Evolutionary conservation across 2,329 filamentous ascomycete species (phyloP), one percentile per base, ranked within the genome.

Genomic region (Paraphoma sp.): DNA sequence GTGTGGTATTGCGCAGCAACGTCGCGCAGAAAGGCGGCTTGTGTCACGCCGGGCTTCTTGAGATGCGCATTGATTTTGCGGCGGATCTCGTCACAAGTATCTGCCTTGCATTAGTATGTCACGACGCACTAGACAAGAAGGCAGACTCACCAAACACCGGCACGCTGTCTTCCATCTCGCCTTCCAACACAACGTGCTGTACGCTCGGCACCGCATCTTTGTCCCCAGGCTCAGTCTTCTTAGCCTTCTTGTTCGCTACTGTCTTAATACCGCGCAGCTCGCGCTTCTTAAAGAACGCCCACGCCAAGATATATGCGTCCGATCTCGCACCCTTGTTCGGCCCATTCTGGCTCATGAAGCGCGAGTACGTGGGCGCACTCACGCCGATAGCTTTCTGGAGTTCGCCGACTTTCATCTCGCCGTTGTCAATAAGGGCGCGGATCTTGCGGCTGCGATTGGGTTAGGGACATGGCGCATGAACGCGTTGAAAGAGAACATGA

Each of bases 81-180:
- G 45, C 86, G 81, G 12, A 87, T 68, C 48, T 84, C 83, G 60
- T 87, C 82, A 71, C 85, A 87, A 5, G 81, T 84, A 59, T 87
- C 67, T 66, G 36, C 12, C 12, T 11, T 28, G 12, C n/a, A 8
- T 46, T 17, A 30, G 30, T n/a, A 50, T 48, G 14, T 36, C 11
- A 11, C n/a, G 10, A 12, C 30, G 5, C 23, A 28, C 8, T 41
- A 17, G 8, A 16, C 18, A 23, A 14, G 6, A 29, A 23, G 9
- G n/a, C 16, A 14, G 7, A 44, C 60, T 16, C 47, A 67, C 84
- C 61, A 65, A 76, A 87, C 31, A 88, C 74, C 1, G 75, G 71
- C 6, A 87, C 83, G 0, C 54, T 64, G 33, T 78, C 76, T 0
- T 71, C 65, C 0, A 78, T 79, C 68, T 88, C 84, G 11, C 82